A percentile compares a stretch with the other conserved stretches of the same genome.
These are phyloP conservation scores for Sporothrix phasma DNA, from an alignment of 2,329 filamentous ascomycete species.

Conservation along the genomic window DNA sequence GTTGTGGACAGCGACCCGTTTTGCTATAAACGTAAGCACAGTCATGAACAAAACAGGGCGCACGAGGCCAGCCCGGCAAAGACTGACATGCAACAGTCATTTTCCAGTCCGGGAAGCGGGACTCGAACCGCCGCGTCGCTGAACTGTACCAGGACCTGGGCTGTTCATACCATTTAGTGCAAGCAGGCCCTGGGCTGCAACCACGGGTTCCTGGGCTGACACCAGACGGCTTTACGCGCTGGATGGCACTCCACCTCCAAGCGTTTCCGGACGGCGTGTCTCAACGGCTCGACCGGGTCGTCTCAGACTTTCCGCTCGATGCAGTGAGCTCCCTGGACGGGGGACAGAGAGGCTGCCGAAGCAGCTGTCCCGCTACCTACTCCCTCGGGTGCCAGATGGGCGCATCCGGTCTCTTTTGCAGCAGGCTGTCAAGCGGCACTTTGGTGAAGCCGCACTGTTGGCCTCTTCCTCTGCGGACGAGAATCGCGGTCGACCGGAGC, in stretches of 20 bases:
- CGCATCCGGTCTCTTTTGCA: constrained; percentile 51
- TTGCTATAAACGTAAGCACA: constrained; percentile 42
- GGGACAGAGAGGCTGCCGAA: constrained; percentile 65
- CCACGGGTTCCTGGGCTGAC: constrained; percentile 57
- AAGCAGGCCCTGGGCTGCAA: constrained; percentile 38
- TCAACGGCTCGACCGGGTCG: constrained; percentile 56
- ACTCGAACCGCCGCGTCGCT: background rate
- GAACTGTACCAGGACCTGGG: constrained; percentile 45
- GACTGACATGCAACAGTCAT: constrained; percentile 34
- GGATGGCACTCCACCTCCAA: constrained; percentile 62
- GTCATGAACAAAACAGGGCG: too few relatives aligned
- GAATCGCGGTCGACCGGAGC: background rate
- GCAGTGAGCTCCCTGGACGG: constrained; percentile 44
- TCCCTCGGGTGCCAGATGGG: constrained; percentile 51
- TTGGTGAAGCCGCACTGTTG: constrained; percentile 17
- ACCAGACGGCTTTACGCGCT: constrained; percentile 56
- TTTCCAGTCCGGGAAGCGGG: constrained; percentile 32
- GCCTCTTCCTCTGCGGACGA: background rate
- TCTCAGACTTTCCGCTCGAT: constrained; percentile 59
- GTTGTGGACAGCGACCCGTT: constrained; percentile 55
- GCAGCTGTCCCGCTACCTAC: constrained; percentile 61
- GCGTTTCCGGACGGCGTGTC: constrained; percentile 70
- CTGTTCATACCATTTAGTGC: constrained; percentile 58
- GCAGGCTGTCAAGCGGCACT: constrained; percentile 43
- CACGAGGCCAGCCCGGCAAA: too few relatives aligned